Conservation (phyloP, 164 flowering plant species). For the Dillenia suffruticosa region DNA sequence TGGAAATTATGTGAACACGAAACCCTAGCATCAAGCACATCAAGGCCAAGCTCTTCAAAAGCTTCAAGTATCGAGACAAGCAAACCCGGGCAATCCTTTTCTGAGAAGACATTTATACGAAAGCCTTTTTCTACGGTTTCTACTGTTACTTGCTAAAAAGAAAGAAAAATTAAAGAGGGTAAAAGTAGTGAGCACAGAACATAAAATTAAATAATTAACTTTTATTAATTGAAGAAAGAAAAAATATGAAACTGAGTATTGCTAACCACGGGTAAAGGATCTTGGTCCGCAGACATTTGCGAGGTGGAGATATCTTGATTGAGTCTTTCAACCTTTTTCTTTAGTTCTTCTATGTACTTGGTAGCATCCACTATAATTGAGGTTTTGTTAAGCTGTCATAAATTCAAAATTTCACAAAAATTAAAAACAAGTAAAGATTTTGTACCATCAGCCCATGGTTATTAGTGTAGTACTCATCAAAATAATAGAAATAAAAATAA, state of each 20-base stretch:
- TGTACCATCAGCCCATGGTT: too few relatives aligned
- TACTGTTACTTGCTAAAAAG: slow-evolving; percentile 48
- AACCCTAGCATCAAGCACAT: slow-evolving; percentile 71
- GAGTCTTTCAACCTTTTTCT: slow-evolving; percentile 34
- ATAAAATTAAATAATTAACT: neutral
- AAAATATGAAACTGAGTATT: too few relatives aligned
- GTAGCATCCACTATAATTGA: slow-evolving; percentile 44
- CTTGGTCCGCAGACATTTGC: slow-evolving; percentile 18
- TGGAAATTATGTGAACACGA: slow-evolving; percentile 63
- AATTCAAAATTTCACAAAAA: neutral
- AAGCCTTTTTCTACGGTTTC: slow-evolving; percentile 72
- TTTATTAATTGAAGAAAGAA: neutral
- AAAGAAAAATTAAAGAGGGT: neutral
- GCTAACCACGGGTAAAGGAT: slow-evolving; percentile 35
- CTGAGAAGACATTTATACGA: slow-evolving; percentile 50
- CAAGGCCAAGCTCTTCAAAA: slow-evolving; percentile 76
- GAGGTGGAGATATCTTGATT: slow-evolving; percentile 24
- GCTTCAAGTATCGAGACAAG: slow-evolving; percentile 66
- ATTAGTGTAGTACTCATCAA: too few relatives aligned
- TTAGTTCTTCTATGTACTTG: slow-evolving; percentile 40
- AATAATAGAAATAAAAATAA: too few relatives aligned
- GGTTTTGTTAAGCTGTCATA: slow-evolving; percentile 29
- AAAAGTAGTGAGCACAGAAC: neutral
- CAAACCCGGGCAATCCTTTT: slow-evolving; percentile 57
- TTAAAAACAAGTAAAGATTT: neutral